These are phyloP conservation scores for Limtongia smithiae DNA, from an alignment of 805 yeast genomes.

Conservation along the genomic window DNA sequence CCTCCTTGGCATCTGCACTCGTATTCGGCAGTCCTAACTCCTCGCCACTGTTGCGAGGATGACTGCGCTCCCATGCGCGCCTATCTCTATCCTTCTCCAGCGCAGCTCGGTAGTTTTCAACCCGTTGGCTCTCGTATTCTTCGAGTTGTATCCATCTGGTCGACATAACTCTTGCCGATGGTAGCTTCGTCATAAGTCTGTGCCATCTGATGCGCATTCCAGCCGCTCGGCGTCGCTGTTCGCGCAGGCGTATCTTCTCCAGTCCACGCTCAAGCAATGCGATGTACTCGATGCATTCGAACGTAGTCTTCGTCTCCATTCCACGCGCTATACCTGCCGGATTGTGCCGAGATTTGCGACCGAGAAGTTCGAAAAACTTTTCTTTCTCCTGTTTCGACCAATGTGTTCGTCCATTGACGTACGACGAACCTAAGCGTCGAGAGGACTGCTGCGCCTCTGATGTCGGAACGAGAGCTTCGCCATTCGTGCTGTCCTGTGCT, in stretches of 20 bases:
- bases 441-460: not conserved
- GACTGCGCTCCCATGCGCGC: conserved; percentile 5
- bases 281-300: conserved; percentile 23
- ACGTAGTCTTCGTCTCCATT: conserved; percentile 13
- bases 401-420: conserved; percentile 9
- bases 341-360: conserved; percentile 22
- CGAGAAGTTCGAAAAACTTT: conserved; percentile 16
- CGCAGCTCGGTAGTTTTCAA: conserved; percentile 13
- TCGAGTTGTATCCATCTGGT: conserved; percentile 20
- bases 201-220: conserved; percentile 20
- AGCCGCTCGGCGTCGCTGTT: conserved; percentile 7
- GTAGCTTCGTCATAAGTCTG: conserved; percentile 12
- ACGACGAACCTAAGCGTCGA: not conserved
- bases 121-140: conserved; percentile 14
- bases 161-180: conserved; percentile 25
- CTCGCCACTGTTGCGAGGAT: not conserved
- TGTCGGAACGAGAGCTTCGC: not conserved
- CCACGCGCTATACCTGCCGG: conserved; percentile 21
- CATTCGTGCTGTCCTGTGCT: not conserved
- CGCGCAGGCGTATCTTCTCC: conserved; percentile 5
- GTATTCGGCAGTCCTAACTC: not conserved
- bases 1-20: not conserved
- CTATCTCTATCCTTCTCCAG: conserved; percentile 9
- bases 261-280: conserved; percentile 11
- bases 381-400: conserved; percentile 27